phyloP scores from a whole-genome alignment of 257 asterid genomes.

The Solanum verrucosum region DNA sequence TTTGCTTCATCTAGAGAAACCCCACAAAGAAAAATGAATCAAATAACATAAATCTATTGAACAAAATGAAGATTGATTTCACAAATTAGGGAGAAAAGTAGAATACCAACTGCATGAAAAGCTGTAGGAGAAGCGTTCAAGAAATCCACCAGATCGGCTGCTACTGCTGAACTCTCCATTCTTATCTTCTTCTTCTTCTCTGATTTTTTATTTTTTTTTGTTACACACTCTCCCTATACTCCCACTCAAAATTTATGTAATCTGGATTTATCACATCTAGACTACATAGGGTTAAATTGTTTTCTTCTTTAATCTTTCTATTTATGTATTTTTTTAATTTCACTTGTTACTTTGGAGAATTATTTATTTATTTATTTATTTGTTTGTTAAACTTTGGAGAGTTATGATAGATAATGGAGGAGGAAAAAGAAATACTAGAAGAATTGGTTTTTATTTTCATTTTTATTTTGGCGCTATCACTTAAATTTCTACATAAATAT shows the following conservation, averaged over 20 bases:
- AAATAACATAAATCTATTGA: not conserved
- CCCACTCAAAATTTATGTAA: not conserved
- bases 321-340: not conserved
- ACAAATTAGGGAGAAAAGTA: not conserved
- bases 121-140: constrained; percentile 92
- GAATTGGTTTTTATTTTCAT: too few relatives aligned
- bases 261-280: not conserved
- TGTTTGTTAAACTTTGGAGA: too few relatives aligned
- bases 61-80: not conserved
- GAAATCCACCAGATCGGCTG: constrained; percentile 67
- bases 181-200: not conserved
- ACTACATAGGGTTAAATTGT: not conserved
- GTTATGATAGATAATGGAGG: too few relatives aligned
- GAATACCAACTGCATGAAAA: constrained; percentile 89
- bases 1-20: constrained; percentile 64
- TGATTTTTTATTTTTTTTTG: not conserved
- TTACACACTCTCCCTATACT: not conserved
- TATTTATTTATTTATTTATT: too few relatives aligned
- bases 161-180: constrained; percentile 52
- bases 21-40: not conserved
- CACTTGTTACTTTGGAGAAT: not conserved
- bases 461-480: too few relatives aligned
- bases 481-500: not conserved
- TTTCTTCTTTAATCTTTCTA: too few relatives aligned
- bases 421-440: not conserved